Base-by-base conservation (phyloP, 2,329 filamentous ascomycete genomes). In the Diaporthe longicolla region DNA sequence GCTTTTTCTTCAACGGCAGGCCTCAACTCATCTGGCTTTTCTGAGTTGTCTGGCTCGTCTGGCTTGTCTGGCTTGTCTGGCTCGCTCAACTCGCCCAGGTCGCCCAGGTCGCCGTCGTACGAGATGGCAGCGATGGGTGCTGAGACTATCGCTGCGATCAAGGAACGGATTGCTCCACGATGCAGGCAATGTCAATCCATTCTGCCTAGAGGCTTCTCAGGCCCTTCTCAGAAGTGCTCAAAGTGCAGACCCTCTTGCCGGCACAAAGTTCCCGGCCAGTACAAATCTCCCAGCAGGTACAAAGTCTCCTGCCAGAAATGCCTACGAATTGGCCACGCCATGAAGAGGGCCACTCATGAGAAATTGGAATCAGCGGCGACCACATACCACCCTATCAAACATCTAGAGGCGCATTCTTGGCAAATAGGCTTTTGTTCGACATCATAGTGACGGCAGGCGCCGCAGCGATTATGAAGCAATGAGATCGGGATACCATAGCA, bases 51-150 rank as follows among this genome's bases (percentile, higher is more conserved):
- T 17, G 15, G 13, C 40, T 43, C 40, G 11, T 11, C 40, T 4
- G 9, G 1, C 37, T 40, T 11, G 8, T 10, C 37, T 6, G 40
- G 11, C 40, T 43, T 15, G 40, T 17, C 13, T 5, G 0, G 19
- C 40, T 43, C 40, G 40, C 76, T 71, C 37, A 75, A 81, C n/a
- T 80, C 82, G 72, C 6, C 11, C 40, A 4, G 13, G 8, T 37
- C 37, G 1, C 76, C 71, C 35, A 75, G 81, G 21, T 80, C 82
- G 72, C 81, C 84, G 9, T 91, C 89, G 89, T 89, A 88, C 65
- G 89, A 91, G 81, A 88, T 91, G 84, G 87, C 87, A 61, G 87
- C 83, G 7, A 81, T 87, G 17, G 87, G 89, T 35, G 85, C 72
- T 76, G 80, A 77, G 76, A 73, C 68, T 17, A 70, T 70, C 45